phyloP scores from a whole-genome alignment of 768 basidiomycete genomes.

The Trametes maxima region DNA sequence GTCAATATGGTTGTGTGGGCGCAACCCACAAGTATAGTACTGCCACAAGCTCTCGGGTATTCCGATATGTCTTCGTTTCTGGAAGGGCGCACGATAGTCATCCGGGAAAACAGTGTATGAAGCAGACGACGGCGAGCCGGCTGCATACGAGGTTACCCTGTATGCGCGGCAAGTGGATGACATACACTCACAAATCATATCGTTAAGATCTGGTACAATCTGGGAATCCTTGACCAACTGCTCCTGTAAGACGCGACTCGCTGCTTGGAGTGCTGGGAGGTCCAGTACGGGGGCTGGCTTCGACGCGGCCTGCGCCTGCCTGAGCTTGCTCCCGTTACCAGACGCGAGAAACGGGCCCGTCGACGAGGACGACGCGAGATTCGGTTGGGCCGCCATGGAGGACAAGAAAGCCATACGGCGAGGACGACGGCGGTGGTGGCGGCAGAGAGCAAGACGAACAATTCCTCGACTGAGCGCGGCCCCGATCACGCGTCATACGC shows the following conservation, averaged over 20 bases:
- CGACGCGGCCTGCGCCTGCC: conserved; percentile 22
- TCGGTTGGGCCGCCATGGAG: conserved; percentile 12
- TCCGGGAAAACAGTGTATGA: conserved; percentile 78
- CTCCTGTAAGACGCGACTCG: conserved; percentile 67
- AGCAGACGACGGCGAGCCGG: conserved; percentile 69
- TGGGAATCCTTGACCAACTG: conserved; percentile 73
- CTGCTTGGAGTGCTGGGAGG: conserved; percentile 62
- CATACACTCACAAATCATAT: conserved; percentile 40
- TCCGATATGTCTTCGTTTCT: conserved; percentile 73
- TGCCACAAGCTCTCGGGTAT: conserved; percentile 80
- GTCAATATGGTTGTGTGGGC: neutral
- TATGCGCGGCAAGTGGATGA: neutral
- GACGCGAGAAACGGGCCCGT: conserved; percentile 14
- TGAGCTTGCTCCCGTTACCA: conserved; percentile 19
- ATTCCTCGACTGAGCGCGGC: conserved; percentile 15
- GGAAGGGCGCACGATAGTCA: conserved; percentile 77
- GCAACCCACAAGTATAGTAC: conserved; percentile 66
- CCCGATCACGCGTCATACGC: conserved; percentile 23
- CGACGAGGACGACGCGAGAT: conserved; percentile 20
- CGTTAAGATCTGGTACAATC: conserved; percentile 74
- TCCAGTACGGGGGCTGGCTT: conserved; percentile 47
- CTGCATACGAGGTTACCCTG: conserved; percentile 36
- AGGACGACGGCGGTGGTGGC: conserved; percentile 13
- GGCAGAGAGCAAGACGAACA: conserved; percentile 23
- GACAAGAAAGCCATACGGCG: conserved; percentile 14